Evolutionary conservation across 805 yeast genomes (phyloP).

Genomic region (Trichomonascus vanleenenianus): DNA sequence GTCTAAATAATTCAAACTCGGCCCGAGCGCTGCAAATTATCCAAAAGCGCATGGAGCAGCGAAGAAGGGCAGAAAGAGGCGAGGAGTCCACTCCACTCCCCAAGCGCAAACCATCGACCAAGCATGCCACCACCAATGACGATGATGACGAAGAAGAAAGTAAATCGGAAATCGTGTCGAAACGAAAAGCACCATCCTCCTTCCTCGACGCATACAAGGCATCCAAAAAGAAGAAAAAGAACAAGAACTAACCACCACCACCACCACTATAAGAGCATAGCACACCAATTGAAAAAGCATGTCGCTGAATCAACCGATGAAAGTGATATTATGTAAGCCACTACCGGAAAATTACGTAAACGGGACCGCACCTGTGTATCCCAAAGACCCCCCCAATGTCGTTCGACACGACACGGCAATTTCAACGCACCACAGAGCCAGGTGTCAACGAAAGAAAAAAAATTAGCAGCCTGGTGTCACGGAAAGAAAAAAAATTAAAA

Average conservation of each 20-base stretch:
- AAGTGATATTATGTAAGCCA: neutral
- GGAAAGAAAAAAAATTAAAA: neutral
- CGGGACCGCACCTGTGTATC: too few species aligned
- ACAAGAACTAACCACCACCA: neutral
- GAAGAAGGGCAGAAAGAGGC: neutral
- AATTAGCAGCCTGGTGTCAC: neutral
- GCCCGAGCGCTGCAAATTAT: neutral
- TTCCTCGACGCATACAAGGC: conserved; percentile 13
- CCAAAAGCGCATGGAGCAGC: neutral
- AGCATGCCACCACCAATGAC: neutral
- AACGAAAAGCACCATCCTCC: conserved; percentile 4
- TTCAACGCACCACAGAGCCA: too few species aligned
- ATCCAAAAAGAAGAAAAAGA: conserved; percentile 5
- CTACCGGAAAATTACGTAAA: too few species aligned
- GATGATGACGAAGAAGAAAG: conserved; percentile 8
- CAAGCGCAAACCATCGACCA: neutral
- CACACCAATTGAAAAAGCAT: neutral
- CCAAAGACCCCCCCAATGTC: too few species aligned
- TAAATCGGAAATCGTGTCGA: conserved; percentile 5
- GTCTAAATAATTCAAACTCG: neutral
- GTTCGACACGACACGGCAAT: too few species aligned
- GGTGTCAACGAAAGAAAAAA: neutral
- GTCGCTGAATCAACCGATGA: neutral
- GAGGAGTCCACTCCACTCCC: neutral
- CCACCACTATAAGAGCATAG: too few species aligned